These are phyloP conservation scores for Tritrichomonas musculus DNA, from an alignment of 208 protist species.

Conservation along the genomic window DNA sequence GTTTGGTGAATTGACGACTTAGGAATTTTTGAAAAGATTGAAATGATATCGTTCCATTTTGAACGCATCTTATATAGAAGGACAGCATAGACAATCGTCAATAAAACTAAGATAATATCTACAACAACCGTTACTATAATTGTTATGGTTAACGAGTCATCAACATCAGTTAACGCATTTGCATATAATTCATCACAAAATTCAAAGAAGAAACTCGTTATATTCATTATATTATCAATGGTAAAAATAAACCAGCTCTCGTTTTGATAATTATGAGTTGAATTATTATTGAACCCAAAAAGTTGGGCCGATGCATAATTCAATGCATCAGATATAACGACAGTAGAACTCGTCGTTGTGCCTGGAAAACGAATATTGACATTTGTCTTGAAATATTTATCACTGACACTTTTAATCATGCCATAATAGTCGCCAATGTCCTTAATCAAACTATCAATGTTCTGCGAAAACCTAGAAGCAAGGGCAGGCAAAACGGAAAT, in stretches of 20 bases:
- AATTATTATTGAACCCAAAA: too few species aligned
- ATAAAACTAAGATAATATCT: neutral
- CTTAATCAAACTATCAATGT: too few species aligned
- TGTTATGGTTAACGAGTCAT: neutral
- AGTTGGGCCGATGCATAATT: too few species aligned
- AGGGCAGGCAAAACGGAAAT: too few species aligned
- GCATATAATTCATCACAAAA: neutral
- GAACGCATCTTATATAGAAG: neutral
- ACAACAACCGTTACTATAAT: neutral
- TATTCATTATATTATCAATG: neutral
- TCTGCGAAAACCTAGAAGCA: too few species aligned
- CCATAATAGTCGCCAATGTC: too few species aligned
- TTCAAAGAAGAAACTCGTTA: neutral
- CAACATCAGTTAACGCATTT: neutral
- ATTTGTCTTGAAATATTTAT: too few species aligned
- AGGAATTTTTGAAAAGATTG: neutral
- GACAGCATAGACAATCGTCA: neutral
- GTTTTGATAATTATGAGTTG: too few species aligned
- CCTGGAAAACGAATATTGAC: too few species aligned
- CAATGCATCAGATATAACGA: too few species aligned
- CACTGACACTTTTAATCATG: too few species aligned
- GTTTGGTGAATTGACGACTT: neutral
- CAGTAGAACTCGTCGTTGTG: too few species aligned
- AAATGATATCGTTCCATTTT: neutral
- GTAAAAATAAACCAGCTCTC: neutral